Conservation (phyloP, 148 eudicot species). For the Linanthus parryae region DNA sequence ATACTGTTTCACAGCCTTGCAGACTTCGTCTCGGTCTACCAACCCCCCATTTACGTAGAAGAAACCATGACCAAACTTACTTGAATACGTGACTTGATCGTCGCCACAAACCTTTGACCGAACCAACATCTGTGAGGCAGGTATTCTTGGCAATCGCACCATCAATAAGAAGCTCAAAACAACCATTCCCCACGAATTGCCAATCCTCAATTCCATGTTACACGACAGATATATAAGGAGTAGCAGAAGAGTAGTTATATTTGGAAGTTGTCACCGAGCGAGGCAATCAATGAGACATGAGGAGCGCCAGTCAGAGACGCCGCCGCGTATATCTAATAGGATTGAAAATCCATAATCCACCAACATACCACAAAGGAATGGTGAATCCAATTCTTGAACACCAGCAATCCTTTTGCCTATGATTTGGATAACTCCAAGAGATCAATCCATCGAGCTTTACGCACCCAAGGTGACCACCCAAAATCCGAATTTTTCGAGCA, state of each 20-base stretch:
- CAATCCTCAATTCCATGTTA: conserved; percentile 25
- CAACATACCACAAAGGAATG: not conserved
- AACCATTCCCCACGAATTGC: conserved; percentile 19
- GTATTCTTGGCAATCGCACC: conserved; percentile 27
- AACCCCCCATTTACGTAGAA: conserved; percentile 40
- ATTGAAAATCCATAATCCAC: conserved; percentile 1
- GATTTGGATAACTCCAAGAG: too few species aligned
- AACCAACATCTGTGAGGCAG: conserved; percentile 21
- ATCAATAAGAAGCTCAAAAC: conserved; percentile 31
- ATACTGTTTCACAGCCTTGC: conserved; percentile 25
- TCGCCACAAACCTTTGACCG: conserved; percentile 27
- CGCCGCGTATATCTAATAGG: not conserved
- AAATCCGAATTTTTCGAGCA: too few species aligned
- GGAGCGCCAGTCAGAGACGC: not conserved
- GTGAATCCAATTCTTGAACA: too few species aligned
- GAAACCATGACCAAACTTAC: conserved; percentile 17
- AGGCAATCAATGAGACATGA: not conserved
- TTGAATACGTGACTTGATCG: conserved; percentile 27
- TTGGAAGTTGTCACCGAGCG: conserved; percentile 4
- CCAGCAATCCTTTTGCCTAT: too few species aligned
- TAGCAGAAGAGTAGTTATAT: conserved; percentile 5
- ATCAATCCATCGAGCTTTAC: too few species aligned
- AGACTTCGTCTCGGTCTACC: conserved; percentile 31
- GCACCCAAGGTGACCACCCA: too few species aligned
- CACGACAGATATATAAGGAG: conserved; percentile 8